phyloP scores from a whole-genome alignment of 257 asterid genomes.

The Ocimum tenuiflorum region DNA sequence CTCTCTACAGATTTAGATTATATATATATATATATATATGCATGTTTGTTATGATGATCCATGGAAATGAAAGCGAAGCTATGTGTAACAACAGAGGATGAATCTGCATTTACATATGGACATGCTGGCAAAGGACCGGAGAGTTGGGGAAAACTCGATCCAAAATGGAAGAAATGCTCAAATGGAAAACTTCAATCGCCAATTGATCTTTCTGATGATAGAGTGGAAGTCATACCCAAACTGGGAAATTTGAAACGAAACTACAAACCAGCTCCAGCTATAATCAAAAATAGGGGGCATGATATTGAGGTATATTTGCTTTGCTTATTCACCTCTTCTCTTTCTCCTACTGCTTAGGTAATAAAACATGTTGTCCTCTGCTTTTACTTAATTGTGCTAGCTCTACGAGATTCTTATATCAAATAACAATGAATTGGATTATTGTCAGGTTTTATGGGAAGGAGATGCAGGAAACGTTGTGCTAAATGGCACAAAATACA shows the following conservation, averaged over 20 bases:
- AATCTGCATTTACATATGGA: slow-evolving; percentile 32
- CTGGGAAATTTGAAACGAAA: slow-evolving; percentile 25
- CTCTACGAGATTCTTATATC: too few relatives aligned
- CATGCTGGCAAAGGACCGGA: slow-evolving; percentile 39
- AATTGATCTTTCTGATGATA: slow-evolving; percentile 33
- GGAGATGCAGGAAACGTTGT: slow-evolving; percentile 52
- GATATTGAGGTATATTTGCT: slow-evolving; percentile 40
- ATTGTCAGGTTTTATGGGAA: slow-evolving; percentile 50
- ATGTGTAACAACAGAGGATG: slow-evolving; percentile 30
- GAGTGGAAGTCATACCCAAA: slow-evolving; percentile 16
- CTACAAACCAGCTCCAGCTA: slow-evolving; percentile 50
- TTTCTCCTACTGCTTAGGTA: too few relatives aligned
- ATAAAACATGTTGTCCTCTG: too few relatives aligned
- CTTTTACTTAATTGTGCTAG: too few relatives aligned
- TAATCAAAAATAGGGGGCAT: slow-evolving; percentile 53
- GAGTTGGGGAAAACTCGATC: slow-evolving; percentile 41
- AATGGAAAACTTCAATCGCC: slow-evolving; percentile 61
- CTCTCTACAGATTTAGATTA: too few relatives aligned
- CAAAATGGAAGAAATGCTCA: slow-evolving; percentile 43
- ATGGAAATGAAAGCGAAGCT: too few relatives aligned
- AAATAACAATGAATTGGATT: too few relatives aligned
- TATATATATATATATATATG: too few relatives aligned
- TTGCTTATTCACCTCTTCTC: too few relatives aligned
- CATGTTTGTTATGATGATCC: not conserved
- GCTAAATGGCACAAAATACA: slow-evolving; percentile 38